Percentiles rank a stretch among this genome's conserved stretches.
Evolutionary conservation across 2,329 filamentous ascomycete species (phyloP).

Genomic region (Cercospora canescens): DNA sequence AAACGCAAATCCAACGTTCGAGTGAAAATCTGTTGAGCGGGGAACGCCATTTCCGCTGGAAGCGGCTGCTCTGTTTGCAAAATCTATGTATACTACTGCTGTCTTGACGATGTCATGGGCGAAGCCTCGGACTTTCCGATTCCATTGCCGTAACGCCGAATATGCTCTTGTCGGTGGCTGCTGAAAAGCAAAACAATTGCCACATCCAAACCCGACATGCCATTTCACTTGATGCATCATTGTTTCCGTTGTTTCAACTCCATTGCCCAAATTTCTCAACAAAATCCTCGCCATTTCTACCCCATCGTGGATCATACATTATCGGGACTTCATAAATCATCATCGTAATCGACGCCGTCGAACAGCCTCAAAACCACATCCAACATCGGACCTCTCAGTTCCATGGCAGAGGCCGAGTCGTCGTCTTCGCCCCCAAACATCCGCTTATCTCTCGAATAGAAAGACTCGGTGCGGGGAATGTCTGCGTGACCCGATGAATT

Average conservation of each 20-base stretch:
- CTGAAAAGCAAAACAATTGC: too few species aligned
- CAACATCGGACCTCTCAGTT: constrained; percentile 47
- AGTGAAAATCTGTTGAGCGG: not conserved
- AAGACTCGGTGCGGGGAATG: not conserved
- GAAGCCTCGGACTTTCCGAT: too few species aligned
- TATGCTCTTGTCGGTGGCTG: too few species aligned
- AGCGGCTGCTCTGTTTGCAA: not conserved
- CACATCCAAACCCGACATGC: too few species aligned
- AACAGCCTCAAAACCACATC: constrained; percentile 50
- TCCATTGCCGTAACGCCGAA: too few species aligned
- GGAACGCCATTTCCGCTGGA: not conserved
- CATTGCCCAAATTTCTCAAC: not conserved
- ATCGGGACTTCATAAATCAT: constrained; percentile 11
- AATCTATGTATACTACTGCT: too few species aligned
- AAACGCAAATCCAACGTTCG: not conserved
- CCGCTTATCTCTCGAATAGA: constrained; percentile 28
- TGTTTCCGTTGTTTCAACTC: too few species aligned
- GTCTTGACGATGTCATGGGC: too few species aligned
- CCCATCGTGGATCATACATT: not conserved
- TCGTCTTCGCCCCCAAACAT: constrained; percentile 47
- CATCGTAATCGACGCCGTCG: constrained; percentile 46
- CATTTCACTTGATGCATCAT: too few species aligned
- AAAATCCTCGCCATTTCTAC: not conserved
- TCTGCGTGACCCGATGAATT: constrained; percentile 12
- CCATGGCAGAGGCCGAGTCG: constrained; percentile 35